A percentile compares a stretch with the other conserved stretches of the same genome.
phyloP scores from a whole-genome alignment of 352 stramenopile genomes.

The Pythium vanterpoolii region DNA sequence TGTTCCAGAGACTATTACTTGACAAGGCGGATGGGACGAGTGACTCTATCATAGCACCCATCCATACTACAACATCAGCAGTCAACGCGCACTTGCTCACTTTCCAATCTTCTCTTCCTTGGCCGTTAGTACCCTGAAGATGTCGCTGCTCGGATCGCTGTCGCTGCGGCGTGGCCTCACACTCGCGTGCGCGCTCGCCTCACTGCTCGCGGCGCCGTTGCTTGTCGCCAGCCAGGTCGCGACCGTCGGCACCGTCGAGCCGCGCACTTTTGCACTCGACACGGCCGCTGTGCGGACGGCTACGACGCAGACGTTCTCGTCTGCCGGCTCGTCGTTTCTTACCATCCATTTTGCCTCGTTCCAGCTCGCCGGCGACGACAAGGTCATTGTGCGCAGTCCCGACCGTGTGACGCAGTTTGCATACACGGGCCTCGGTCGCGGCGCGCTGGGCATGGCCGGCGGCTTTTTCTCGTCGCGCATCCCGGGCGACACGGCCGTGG shows the following conservation, averaged over 20 bases:
- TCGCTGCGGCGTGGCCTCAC: not conserved
- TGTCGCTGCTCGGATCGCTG: constrained; percentile 3
- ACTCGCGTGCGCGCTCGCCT: constrained; percentile 2
- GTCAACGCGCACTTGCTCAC: too few relatives aligned
- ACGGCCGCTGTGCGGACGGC: constrained; percentile 1
- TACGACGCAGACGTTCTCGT: constrained; percentile 7
- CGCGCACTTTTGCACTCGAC: constrained; percentile 2
- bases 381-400: constrained; percentile 19
- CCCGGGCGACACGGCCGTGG: constrained; percentile 18
- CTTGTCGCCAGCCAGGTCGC: not conserved
- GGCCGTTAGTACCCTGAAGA: too few relatives aligned
- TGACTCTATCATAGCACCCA: too few relatives aligned
- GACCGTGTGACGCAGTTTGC: constrained; percentile 11
- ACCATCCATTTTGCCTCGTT: constrained; percentile 27
- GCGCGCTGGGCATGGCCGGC: constrained; percentile 9
- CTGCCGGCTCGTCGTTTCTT: constrained; percentile 18
- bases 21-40: too few relatives aligned
- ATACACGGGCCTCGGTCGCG: constrained; percentile 22
- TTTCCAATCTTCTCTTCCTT: constrained; percentile 1
- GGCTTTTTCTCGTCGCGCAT: constrained; percentile 25
- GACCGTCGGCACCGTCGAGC: constrained; percentile 13
- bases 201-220: not conserved
- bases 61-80: too few relatives aligned
- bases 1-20: too few relatives aligned
- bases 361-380: constrained; percentile 19